phyloP scores from a whole-genome alignment of 495 filamentous ascomycete species.

The Clavariopsis aquatica region DNA sequence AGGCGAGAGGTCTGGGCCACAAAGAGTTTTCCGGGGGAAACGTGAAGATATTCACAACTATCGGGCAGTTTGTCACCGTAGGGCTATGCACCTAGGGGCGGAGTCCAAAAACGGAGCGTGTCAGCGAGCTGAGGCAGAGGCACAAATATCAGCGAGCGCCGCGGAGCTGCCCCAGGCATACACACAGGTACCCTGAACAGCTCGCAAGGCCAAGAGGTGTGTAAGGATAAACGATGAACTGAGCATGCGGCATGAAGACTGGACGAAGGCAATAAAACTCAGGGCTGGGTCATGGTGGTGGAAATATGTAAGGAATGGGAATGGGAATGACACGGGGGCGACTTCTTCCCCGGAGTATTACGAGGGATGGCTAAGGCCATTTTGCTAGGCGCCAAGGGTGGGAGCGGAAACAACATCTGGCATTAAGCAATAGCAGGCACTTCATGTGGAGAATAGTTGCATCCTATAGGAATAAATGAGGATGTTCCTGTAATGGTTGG shows the following conservation, averaged over 20 bases:
- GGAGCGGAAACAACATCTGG: not conserved
- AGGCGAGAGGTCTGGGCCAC: not conserved
- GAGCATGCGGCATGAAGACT: not conserved
- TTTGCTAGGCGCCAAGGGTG: not conserved
- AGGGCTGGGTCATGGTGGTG: not conserved
- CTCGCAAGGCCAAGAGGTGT: not conserved
- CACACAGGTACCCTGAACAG: not conserved
- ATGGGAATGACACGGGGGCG: not conserved
- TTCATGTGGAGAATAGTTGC: not conserved
- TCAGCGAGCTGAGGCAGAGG: not conserved
- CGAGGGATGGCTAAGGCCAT: not conserved
- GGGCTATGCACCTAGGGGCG: not conserved
- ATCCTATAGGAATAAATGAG: slow-evolving; percentile 5
- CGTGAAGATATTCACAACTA: not conserved
- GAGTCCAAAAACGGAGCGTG: not conserved
- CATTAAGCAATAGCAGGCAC: not conserved
- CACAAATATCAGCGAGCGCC: not conserved
- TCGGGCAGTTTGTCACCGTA: not conserved
- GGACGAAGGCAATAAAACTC: not conserved
- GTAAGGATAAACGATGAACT: not conserved
- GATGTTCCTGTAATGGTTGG: not conserved
- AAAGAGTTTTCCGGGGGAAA: not conserved
- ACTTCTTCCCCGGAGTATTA: not conserved
- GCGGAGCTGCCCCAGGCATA: slow-evolving; percentile 1
- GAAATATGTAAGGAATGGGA: not conserved